phyloP scores from a whole-genome alignment of 2,329 filamentous ascomycete genomes.

The Hypomyces rosellus region DNA sequence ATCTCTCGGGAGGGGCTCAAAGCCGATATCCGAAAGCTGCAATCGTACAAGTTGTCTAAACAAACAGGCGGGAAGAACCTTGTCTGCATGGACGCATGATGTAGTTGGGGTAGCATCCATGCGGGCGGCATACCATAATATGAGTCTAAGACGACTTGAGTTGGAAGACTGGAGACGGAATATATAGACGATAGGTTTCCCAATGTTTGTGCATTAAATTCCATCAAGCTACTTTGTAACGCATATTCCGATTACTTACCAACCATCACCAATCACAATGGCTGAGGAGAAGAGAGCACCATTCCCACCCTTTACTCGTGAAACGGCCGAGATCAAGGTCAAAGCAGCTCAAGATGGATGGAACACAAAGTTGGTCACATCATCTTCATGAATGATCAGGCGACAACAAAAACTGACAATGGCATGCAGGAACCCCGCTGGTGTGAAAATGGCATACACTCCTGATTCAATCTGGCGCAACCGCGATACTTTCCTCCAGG shows the following conservation, averaged over 20 bases:
- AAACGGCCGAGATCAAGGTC: constrained; percentile 68
- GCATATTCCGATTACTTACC: not conserved
- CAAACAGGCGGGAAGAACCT: no score
- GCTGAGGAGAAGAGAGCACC: constrained; percentile 26
- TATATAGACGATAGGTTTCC: no score
- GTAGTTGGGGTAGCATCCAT: no score
- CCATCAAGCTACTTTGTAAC: not conserved
- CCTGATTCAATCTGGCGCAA: constrained; percentile 76
- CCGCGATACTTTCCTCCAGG: constrained; percentile 61
- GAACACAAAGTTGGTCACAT: constrained; percentile 60
- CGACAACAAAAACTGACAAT: no score
- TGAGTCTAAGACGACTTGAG: no score
- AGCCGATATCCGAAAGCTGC: no score
- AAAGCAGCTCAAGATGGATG: constrained; percentile 78
- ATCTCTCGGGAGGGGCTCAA: no score
- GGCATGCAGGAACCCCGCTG: constrained; percentile 50
- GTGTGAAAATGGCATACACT: constrained; percentile 68
- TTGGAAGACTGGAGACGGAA: no score
- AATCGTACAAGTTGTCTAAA: no score
- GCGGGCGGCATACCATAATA: no score
- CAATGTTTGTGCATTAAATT: no score
- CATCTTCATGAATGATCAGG: not conserved
- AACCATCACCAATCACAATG: not conserved
- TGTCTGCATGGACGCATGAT: no score
- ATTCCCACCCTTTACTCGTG: constrained; percentile 66